A percentile compares a stretch with the other conserved stretches of the same genome.
Evolutionary conservation across 352 stramenopile species (phyloP).

Genomic region (Pythium phragmiticola): DNA sequence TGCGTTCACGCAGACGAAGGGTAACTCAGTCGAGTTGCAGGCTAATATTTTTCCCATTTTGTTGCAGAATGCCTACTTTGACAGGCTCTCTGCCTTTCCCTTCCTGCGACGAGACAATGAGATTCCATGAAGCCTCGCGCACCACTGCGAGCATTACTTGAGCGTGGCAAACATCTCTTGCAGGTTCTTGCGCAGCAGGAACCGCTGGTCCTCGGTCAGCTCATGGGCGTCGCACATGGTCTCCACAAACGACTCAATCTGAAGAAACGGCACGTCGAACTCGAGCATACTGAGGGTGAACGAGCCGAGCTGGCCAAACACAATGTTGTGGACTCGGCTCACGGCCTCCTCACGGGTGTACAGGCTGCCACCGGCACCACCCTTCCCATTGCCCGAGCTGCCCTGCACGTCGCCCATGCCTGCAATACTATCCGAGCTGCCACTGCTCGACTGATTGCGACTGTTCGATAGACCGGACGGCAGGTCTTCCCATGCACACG

Average conservation of each 20-base stretch:
- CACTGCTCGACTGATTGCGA: constrained; percentile 5
- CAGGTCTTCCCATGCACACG: constrained; percentile 77
- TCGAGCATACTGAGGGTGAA: constrained; percentile 89
- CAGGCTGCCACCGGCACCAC: constrained; percentile 1
- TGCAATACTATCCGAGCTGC: constrained; percentile 10
- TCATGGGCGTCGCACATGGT: constrained; percentile 87
- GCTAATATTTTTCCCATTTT: too few relatives aligned
- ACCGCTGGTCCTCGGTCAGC: constrained; percentile 83
- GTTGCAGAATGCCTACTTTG: too few relatives aligned
- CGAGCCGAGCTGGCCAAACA: constrained; percentile 82
- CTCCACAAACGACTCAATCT: constrained; percentile 87
- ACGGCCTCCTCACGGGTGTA: constrained; percentile 79
- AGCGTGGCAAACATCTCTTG: constrained; percentile 69
- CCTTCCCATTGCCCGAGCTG: neutral
- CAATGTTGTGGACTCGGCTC: constrained; percentile 83
- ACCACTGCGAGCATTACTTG: constrained; percentile 14
- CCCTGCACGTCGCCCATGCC: neutral
- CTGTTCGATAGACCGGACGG: constrained; percentile 31
- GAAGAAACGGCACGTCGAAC: constrained; percentile 72
- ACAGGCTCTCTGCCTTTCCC: too few relatives aligned
- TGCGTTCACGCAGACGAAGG: too few relatives aligned
- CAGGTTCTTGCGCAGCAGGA: constrained; percentile 76
- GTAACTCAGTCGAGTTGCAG: too few relatives aligned
- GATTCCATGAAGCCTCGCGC: too few relatives aligned
- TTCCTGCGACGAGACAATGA: too few relatives aligned